phyloP scores from a whole-genome alignment of 2,329 filamentous ascomycete genomes.

The Emergomyces orientalis region DNA sequence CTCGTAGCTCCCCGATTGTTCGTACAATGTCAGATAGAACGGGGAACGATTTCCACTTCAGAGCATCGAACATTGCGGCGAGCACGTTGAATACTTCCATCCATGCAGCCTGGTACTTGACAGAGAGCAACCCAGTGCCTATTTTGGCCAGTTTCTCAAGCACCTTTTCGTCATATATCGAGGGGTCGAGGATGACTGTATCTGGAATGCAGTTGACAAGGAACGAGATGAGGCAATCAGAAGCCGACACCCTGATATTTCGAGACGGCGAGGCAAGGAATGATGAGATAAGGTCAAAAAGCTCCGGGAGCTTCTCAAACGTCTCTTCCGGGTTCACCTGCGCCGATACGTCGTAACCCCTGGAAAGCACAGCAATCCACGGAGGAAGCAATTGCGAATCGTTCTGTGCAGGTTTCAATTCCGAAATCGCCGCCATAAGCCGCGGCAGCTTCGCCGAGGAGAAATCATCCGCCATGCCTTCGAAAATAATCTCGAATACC shows the following conservation, averaged over 20 bases:
- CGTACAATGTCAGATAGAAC: constrained; percentile 67
- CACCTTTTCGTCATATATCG: constrained; percentile 83
- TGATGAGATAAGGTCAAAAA: constrained; percentile 68
- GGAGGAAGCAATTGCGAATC: constrained; percentile 90
- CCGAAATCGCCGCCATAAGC: constrained; percentile 81
- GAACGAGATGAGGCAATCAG: constrained; percentile 90
- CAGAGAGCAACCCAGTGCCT: constrained; percentile 65
- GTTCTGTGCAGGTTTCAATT: constrained; percentile 82
- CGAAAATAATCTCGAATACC: constrained; percentile 95
- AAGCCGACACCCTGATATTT: constrained; percentile 89
- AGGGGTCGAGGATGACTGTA: constrained; percentile 75
- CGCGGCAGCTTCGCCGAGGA: constrained; percentile 83
- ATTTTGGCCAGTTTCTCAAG: constrained; percentile 67
- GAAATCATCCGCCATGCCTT: constrained; percentile 77
- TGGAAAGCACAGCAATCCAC: constrained; percentile 90
- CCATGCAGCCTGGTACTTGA: constrained; percentile 92
- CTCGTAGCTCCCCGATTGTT: constrained; percentile 74
- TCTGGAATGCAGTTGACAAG: constrained; percentile 81
- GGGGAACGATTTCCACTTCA: constrained; percentile 76
- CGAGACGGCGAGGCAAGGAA: constrained; percentile 82
- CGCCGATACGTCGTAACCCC: constrained; percentile 87
- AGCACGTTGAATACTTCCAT: constrained; percentile 88
- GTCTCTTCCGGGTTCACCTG: constrained; percentile 84
- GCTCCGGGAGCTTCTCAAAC: constrained; percentile 76
- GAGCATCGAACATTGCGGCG: constrained; percentile 72